These are phyloP conservation scores for Cryptococcus sp. DNA, from an alignment of 1,284 basidiomycete genomes.

Conservation along the genomic window DNA sequence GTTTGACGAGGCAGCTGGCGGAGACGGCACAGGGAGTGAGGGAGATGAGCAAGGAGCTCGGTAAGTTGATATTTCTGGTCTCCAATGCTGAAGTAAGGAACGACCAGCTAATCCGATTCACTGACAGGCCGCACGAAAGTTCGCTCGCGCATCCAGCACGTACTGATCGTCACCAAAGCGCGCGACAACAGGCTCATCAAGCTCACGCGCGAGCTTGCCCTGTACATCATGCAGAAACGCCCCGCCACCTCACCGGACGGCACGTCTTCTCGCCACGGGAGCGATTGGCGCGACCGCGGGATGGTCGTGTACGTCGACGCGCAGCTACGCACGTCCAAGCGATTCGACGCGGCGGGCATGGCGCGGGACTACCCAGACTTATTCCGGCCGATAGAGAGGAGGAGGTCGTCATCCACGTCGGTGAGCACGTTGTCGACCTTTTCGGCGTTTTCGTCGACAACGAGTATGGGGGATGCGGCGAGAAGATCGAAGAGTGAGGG, in stretches of 20 bases:
- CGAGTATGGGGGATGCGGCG: conserved; percentile 33
- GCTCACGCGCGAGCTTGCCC: conserved; percentile 86
- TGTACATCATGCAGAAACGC: conserved; percentile 86
- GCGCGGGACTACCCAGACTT: conserved; percentile 81
- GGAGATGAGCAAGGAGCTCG: conserved; percentile 98
- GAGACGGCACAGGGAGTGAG: conserved; percentile 95
- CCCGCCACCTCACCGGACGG: conserved; percentile 13
- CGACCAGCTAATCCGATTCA: not conserved
- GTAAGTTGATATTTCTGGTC: conserved; percentile 54
- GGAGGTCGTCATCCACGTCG: conserved; percentile 59
- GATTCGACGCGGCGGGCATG: conserved; percentile 91
- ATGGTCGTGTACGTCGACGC: conserved; percentile 75
- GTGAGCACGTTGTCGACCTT: conserved; percentile 36
- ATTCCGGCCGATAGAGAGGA: conserved; percentile 70
- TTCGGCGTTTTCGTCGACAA: conserved; percentile 35
- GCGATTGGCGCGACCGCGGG: conserved; percentile 21
- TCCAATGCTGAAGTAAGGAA: not conserved
- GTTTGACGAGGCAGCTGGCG: conserved; percentile 85
- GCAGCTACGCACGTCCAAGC: conserved; percentile 83
- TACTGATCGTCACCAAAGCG: conserved; percentile 97
- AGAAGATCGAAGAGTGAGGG: conserved; percentile 61
- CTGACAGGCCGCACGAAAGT: conserved; percentile 80
- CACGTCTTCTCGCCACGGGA: not conserved
- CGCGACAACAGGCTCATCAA: conserved; percentile 94
- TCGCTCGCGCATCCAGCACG: conserved; percentile 82